Evolutionary conservation across 1,284 basidiomycete genomes (phyloP).

Genomic region (Sutorius eximius): DNA sequence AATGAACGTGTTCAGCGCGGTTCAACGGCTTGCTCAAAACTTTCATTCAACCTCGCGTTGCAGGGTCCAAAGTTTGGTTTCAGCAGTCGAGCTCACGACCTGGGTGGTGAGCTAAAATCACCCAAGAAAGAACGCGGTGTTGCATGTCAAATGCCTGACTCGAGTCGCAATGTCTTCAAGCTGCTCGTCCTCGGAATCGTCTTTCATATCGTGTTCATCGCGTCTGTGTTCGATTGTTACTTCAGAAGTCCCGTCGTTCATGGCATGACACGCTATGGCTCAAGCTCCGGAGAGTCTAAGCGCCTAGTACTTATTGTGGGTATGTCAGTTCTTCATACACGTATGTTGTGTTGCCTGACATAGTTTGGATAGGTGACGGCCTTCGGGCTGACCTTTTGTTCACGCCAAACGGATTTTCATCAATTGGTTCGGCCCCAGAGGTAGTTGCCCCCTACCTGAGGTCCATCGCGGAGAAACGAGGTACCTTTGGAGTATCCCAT

Average conservation of each 20-base stretch:
- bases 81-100: not conserved
- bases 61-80: not conserved
- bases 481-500: constrained; percentile 84
- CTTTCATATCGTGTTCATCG: constrained; percentile 74
- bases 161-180: constrained; percentile 25
- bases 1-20: not conserved
- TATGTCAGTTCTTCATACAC: constrained; percentile 32
- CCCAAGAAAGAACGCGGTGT: not conserved
- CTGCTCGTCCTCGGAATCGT: constrained; percentile 67
- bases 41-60: not conserved
- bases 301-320: constrained; percentile 82
- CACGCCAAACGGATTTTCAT: constrained; percentile 59
- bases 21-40: not conserved
- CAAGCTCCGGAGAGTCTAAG: constrained; percentile 55
- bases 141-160: constrained; percentile 16
- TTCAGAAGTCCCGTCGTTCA: constrained; percentile 79
- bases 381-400: constrained; percentile 83
- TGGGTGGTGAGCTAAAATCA: not conserved
- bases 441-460: constrained; percentile 80
- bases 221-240: constrained; percentile 87
- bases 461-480: constrained; percentile 62
- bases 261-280: constrained; percentile 63
- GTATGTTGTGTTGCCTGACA: not conserved
- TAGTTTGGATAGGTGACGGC: constrained; percentile 61
- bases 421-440: constrained; percentile 51